Conservation (phyloP, 345 rosid species). For the Rubroshorea leprosula region DNA sequence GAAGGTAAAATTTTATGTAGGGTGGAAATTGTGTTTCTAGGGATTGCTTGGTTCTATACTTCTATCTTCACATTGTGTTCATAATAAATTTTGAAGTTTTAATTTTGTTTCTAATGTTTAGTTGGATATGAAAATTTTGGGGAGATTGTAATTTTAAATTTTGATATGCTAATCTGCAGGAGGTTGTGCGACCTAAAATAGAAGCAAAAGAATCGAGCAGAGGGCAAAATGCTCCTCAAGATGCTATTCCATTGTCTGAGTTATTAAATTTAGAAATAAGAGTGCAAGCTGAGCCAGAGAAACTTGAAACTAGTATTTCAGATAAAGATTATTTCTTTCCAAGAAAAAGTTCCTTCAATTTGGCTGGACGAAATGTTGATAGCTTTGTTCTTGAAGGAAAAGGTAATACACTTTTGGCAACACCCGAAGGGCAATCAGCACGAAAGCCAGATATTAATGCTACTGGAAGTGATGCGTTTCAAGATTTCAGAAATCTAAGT, state of each 20-base stretch:
- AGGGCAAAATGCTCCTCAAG: constrained; percentile 27
- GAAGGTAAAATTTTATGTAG: not conserved
- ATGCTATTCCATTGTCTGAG: constrained; percentile 45
- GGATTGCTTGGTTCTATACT: too few species aligned
- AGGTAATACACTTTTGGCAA: constrained; percentile 16
- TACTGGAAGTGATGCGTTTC: constrained; percentile 23
- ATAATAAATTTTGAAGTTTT: not conserved
- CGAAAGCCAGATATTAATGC: constrained; percentile 19
- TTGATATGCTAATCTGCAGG: constrained; percentile 39
- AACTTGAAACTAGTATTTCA: constrained; percentile 17
- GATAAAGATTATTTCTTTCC: constrained; percentile 16
- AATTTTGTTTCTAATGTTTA: not conserved
- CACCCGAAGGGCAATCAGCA: constrained; percentile 23
- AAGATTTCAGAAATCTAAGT: constrained; percentile 20
- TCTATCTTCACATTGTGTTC: too few species aligned
- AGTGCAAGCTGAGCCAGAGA: constrained; percentile 48
- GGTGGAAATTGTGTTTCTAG: not conserved
- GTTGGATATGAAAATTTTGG: not conserved
- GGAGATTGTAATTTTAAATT: not conserved
- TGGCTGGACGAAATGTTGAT: constrained; percentile 50
- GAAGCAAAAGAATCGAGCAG: constrained; percentile 34
- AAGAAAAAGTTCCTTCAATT: constrained; percentile 28
- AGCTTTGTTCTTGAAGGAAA: constrained; percentile 37
- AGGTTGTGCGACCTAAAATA: constrained; percentile 39
- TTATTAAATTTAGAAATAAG: constrained; percentile 62